These are phyloP conservation scores for Populus hybrid DNA, from an alignment of 441 rosid genomes.

Conservation along the genomic window DNA sequence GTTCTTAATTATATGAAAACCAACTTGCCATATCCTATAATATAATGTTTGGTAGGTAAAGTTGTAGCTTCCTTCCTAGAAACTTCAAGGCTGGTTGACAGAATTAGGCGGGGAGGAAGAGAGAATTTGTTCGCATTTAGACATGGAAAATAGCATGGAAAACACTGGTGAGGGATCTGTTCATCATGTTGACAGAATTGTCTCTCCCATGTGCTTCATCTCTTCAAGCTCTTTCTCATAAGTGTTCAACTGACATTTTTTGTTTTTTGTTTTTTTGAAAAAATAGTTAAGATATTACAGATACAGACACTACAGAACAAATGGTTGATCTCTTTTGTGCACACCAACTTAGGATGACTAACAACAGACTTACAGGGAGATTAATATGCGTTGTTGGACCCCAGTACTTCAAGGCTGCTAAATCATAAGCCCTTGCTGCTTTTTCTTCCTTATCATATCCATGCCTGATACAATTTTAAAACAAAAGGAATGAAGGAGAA, in stretches of 20 bases:
- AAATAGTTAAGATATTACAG: neutral
- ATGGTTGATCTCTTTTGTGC: neutral
- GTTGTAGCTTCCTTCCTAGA: too few species aligned
- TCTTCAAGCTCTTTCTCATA: slow-evolving; percentile 77
- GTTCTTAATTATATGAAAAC: too few species aligned
- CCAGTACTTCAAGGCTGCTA: slow-evolving; percentile 95
- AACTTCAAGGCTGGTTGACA: too few species aligned
- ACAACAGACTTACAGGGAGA: slow-evolving; percentile 52
- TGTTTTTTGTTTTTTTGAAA: too few species aligned
- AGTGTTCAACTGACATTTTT: slow-evolving; percentile 48
- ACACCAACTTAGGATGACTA: neutral
- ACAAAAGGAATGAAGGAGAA: slow-evolving; percentile 21
- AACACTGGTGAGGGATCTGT: too few species aligned
- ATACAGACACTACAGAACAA: too few species aligned
- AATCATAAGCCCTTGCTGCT: slow-evolving; percentile 94
- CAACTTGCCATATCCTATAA: too few species aligned
- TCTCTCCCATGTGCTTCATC: slow-evolving; percentile 66
- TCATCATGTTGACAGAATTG: too few species aligned
- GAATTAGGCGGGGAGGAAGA: too few species aligned
- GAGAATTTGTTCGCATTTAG: too few species aligned
- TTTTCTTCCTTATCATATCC: slow-evolving; percentile 96
- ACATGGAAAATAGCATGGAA: too few species aligned
- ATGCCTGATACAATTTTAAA: slow-evolving; percentile 35
- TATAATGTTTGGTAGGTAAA: too few species aligned
- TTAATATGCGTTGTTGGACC: slow-evolving; percentile 86